Base-by-base conservation (phyloP, 1,139 yeast genomes). In the Scheffersomyces lignicola region DNA sequence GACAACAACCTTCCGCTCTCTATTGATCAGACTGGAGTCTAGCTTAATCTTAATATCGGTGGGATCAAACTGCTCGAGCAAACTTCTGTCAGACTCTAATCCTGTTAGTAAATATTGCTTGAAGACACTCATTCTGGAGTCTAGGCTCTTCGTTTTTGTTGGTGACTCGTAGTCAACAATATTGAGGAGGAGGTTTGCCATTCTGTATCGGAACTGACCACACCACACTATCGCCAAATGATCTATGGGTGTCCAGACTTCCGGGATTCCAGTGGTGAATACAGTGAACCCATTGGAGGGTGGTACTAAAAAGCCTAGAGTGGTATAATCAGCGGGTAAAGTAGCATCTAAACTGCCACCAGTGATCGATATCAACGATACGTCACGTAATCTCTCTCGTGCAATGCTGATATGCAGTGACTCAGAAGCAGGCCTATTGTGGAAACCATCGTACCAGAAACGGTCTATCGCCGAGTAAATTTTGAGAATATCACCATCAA, bases 161-260 rank as follows among this genome's bases (percentile, higher is more conserved):
- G 79, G 65, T 0, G 65, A 48, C 0, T 47, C 42, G 18, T 56
- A 54, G 49, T 86, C 84, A 3, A 78, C 74, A 12, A 84, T 68
- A 27, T 77, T 83, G 30, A 86, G 61, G 20, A 94, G 53, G 0
- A 80, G 62, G 31, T 69, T 65, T 9, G 86, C 83, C 3, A 92
- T 47, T 6, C 73, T 76, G 28, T 73, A 68, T 36, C 98, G 73
- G 26, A 89, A 62, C 55, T 92, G 97, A 40, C 82, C 85, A 60
- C 99, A 94, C 99, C 99, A 94, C 1, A 90, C 96, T 35, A 94
- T 82, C 0, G 98, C 97, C 47, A 89, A 71, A 60, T 94, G 99
- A 57, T 94, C 98, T 30, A 90, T 80, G 0, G 97, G 86, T 0
- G 96, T 83, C 96, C 97, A 92, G 0, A 92, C 97, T 6, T 73